Evolutionary conservation across 805 yeast genomes (phyloP).

Genomic region (Komagataella mondaviorum): DNA sequence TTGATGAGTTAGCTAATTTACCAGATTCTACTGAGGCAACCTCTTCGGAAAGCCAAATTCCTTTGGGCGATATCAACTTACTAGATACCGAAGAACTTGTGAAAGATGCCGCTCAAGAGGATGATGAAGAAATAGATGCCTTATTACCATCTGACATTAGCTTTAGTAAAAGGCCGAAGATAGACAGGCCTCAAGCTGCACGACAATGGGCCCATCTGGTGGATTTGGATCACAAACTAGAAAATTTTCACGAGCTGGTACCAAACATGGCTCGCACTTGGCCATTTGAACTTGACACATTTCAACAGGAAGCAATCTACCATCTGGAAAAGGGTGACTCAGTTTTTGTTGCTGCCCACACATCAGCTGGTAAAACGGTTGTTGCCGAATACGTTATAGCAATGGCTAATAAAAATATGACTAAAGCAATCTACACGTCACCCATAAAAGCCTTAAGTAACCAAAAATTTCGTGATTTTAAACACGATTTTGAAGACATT

Average conservation of each 20-base stretch:
- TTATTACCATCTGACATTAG: neutral
- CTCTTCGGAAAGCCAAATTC: slow-evolving; percentile 2
- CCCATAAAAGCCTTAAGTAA: slow-evolving; percentile 88
- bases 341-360: slow-evolving; percentile 97
- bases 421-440: slow-evolving; percentile 91
- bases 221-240: slow-evolving; percentile 70
- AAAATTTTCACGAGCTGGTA: slow-evolving; percentile 75
- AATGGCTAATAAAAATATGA: slow-evolving; percentile 91
- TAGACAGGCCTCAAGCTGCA: slow-evolving; percentile 5
- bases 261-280: slow-evolving; percentile 89
- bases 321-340: slow-evolving; percentile 97
- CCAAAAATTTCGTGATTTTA: slow-evolving; percentile 83
- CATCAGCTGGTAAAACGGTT: slow-evolving; percentile 97
- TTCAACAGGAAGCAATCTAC: slow-evolving; percentile 94
- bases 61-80: slow-evolving; percentile 4
- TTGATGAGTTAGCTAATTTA: slow-evolving; percentile 5
- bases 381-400: slow-evolving; percentile 98
- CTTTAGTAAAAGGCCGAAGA: slow-evolving; percentile 1
- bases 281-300: slow-evolving; percentile 91
- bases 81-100: slow-evolving; percentile 3
- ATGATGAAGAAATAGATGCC: slow-evolving; percentile 3
- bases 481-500: slow-evolving; percentile 60
- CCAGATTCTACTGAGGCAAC: neutral
- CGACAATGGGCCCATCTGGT: slow-evolving; percentile 93
- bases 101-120: slow-evolving; percentile 4